Conservation (phyloP, 108 stramenopile species). For the Epithemia pelagica region DNA sequence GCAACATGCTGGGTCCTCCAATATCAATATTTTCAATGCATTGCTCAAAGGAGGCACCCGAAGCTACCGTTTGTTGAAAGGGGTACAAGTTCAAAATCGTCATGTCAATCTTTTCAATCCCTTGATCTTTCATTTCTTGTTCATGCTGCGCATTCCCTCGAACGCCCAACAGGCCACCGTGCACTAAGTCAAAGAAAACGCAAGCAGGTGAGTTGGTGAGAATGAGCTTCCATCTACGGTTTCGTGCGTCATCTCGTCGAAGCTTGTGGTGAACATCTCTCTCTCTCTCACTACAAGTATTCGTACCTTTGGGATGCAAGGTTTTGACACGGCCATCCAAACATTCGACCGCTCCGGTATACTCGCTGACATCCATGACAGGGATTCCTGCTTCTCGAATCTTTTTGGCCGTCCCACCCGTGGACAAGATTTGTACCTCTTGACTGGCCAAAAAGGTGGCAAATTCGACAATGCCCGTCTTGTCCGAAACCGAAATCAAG, state of each 20-base stretch:
- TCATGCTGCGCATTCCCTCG: conserved; percentile 91
- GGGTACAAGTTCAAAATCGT: conserved; percentile 98
- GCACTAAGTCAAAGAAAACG: conserved; percentile 35
- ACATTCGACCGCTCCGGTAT: conserved; percentile 91
- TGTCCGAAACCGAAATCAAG: conserved; percentile 94
- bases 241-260: no score
- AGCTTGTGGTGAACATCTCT: no score
- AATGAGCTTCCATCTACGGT: no score
- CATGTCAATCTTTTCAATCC: conserved; percentile 92
- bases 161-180: conserved; percentile 93
- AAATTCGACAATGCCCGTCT: conserved; percentile 91
- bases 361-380: conserved; percentile 88
- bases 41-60: conserved; percentile 84
- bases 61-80: conserved; percentile 90
- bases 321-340: conserved; percentile 99
- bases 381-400: conserved; percentile 81
- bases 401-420: conserved; percentile 92
- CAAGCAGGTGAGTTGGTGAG: no score
- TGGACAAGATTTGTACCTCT: conserved; percentile 91
- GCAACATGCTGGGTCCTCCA: conserved; percentile 98
- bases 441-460: conserved; percentile 68
- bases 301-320: conserved; percentile 85
- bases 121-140: conserved; percentile 80
- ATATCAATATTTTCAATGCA: conserved; percentile 99
- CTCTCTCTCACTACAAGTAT: no score